A percentile compares a stretch with the other conserved stretches of the same genome.
These are phyloP conservation scores for Coemansia asiatica DNA, from an alignment of 192 early-diverging fungal genomes.

Conservation along the genomic window DNA sequence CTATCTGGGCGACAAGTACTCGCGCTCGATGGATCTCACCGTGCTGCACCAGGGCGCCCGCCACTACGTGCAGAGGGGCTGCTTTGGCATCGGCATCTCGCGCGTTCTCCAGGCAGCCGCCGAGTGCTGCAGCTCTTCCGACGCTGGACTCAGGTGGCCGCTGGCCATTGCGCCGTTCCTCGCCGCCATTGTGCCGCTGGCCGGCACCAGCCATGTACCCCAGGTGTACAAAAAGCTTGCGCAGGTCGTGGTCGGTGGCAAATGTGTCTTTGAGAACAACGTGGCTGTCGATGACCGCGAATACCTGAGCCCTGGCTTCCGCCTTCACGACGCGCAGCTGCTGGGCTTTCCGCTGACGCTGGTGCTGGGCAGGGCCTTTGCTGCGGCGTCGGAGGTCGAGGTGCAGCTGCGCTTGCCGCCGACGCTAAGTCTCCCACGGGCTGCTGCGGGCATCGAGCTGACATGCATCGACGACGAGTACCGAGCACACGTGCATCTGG, in stretches of 20 bases:
- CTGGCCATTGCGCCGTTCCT: slow-evolving; percentile 73
- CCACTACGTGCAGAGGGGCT: slow-evolving; percentile 79
- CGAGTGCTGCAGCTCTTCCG: slow-evolving; percentile 57
- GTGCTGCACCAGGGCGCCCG: slow-evolving; percentile 45
- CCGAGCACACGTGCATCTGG: slow-evolving; percentile 21
- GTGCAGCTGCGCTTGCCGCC: slow-evolving; percentile 45
- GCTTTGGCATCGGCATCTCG: slow-evolving; percentile 88
- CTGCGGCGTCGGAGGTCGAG: slow-evolving; percentile 23
- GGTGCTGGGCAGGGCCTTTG: slow-evolving; percentile 68
- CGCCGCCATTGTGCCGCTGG: slow-evolving; percentile 64
- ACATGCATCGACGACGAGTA: slow-evolving; percentile 12
- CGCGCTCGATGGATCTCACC: slow-evolving; percentile 63
- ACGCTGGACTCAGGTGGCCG: slow-evolving; percentile 74
- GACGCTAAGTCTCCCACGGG: slow-evolving; percentile 2
- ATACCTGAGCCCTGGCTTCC: slow-evolving; percentile 68
- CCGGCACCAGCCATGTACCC: slow-evolving; percentile 6
- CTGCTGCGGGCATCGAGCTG: slow-evolving; percentile 5
- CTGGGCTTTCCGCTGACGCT: slow-evolving; percentile 81
- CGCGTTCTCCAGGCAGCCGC: slow-evolving; percentile 79
- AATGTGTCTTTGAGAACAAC: slow-evolving; percentile 41
- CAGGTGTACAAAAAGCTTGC: slow-evolving; percentile 16
- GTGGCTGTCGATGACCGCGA: slow-evolving; percentile 73
- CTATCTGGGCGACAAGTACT: slow-evolving; percentile 87
- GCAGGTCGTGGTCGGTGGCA: slow-evolving; percentile 1
- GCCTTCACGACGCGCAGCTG: slow-evolving; percentile 78